Percentiles rank a stretch among this genome's conserved stretches.
Evolutionary conservation across 2,329 filamentous ascomycete species (phyloP).

Genomic region (Colletotrichum godetiae): DNA sequence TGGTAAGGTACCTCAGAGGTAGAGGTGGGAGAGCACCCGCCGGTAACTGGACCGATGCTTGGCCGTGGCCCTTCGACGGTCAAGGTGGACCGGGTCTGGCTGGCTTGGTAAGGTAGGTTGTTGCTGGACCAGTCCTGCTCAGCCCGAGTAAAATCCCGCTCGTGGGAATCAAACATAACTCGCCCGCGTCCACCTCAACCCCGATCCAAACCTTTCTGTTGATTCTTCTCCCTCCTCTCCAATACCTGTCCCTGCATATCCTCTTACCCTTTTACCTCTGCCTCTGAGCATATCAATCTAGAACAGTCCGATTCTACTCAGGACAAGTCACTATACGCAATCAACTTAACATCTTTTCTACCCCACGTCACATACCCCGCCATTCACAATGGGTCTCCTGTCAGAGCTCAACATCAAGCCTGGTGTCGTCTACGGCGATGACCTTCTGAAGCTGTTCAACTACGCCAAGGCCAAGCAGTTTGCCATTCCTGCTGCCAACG

Average conservation of each 20-base stretch:
- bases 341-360: neutral
- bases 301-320: neutral
- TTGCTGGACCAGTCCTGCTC: neutral
- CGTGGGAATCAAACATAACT: constrained; percentile 33
- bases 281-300: constrained; percentile 7
- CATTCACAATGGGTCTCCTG: constrained; percentile 44
- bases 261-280: neutral
- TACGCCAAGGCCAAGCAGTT: constrained; percentile 90
- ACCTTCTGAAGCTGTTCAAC: constrained; percentile 78
- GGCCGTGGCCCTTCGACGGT: neutral
- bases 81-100: constrained; percentile 15
- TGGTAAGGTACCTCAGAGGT: too few species aligned
- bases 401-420: constrained; percentile 62
- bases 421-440: constrained; percentile 66
- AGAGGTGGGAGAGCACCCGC: neutral
- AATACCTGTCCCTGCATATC: neutral
- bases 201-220: constrained; percentile 9
- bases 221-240: neutral
- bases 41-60: constrained; percentile 3
- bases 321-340: constrained; percentile 14
- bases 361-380: constrained; percentile 22
- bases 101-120: neutral
- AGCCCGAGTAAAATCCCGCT: constrained; percentile 36
- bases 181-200: constrained; percentile 22
- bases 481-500: constrained; percentile 92